These are phyloP conservation scores for Sporothrix brasiliensis DNA, from an alignment of 2,329 filamentous ascomycete genomes.

Conservation along the genomic window DNA sequence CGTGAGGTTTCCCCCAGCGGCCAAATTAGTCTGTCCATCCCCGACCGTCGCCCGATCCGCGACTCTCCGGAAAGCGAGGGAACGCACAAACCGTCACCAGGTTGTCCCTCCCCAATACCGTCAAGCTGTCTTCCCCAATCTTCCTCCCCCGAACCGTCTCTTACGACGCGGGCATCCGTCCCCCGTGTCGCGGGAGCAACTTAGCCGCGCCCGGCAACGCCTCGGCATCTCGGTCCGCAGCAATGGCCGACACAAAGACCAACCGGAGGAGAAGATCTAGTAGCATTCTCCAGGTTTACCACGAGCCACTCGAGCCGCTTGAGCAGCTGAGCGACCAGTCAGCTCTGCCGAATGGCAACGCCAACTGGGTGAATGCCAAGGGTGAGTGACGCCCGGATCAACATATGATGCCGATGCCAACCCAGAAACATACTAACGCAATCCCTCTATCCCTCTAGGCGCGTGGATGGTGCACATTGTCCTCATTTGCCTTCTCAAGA, in stretches of 20 bases:
- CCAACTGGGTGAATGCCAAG: constrained; percentile 99
- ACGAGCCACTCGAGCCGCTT: constrained; percentile 92
- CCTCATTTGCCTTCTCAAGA: constrained; percentile 87
- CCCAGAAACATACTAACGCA: constrained; percentile 22
- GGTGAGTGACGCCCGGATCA: constrained; percentile 59
- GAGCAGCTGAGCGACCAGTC: constrained; percentile 98
- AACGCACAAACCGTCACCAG: constrained; percentile 10
- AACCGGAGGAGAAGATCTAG: constrained; percentile 90
- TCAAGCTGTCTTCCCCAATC: constrained; percentile 92
- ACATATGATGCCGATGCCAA: no score
- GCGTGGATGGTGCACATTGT: constrained; percentile 98
- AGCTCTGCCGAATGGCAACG: constrained; percentile 90
- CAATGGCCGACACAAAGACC: constrained; percentile 66
- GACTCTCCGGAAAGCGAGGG: constrained; percentile 21
- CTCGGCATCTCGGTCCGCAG: constrained; percentile 51
- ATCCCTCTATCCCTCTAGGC: constrained; percentile 56
- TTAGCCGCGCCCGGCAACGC: constrained; percentile 29
- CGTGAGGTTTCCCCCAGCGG: constrained; percentile 10
- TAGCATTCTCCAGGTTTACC: constrained; percentile 89
- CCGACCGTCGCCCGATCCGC: constrained; percentile 8
- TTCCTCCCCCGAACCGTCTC: constrained; percentile 87
- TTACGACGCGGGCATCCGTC: constrained; percentile 80
- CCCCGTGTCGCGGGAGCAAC: constrained; percentile 61
- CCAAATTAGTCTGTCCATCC: constrained; percentile 10
- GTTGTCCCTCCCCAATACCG: constrained; percentile 63